phyloP scores from a whole-genome alignment of 2,329 filamentous ascomycete genomes.

The Diaporthe sp. region DNA sequence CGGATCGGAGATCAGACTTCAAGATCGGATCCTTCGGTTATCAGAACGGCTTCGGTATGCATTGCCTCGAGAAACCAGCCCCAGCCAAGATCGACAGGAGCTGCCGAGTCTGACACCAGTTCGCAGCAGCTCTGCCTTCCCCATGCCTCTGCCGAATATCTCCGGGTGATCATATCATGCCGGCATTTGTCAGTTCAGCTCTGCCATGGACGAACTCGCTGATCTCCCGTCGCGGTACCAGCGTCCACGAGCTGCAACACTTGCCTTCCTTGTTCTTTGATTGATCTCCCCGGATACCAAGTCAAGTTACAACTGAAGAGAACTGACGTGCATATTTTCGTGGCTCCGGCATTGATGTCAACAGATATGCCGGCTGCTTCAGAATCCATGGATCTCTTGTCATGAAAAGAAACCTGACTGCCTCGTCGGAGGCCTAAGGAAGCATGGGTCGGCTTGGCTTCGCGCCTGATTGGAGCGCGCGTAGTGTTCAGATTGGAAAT shows the following conservation, averaged over 20 bases:
- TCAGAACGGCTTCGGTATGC: background rate
- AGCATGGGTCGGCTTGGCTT: too few species aligned
- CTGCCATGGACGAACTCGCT: too few species aligned
- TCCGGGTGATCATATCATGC: background rate
- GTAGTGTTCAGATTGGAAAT: too few species aligned
- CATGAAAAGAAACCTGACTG: too few species aligned
- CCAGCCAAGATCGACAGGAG: conserved; percentile 10
- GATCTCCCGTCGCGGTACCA: background rate
- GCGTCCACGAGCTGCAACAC: background rate
- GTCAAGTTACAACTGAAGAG: background rate
- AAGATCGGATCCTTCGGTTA: background rate
- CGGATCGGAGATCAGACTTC: conserved; percentile 13
- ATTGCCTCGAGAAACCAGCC: background rate
- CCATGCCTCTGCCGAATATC: background rate
- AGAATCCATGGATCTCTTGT: too few species aligned
- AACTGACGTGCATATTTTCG: background rate
- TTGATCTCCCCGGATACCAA: background rate
- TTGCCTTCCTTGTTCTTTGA: background rate
- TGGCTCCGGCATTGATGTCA: background rate
- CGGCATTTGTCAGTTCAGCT: background rate
- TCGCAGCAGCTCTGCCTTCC: background rate
- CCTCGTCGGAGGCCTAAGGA: too few species aligned
- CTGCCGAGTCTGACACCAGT: background rate
- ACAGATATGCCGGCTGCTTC: background rate
- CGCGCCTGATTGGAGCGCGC: too few species aligned